Evolutionary conservation across 495 filamentous ascomycete genomes (phyloP).

Genomic region (Hypoxylon cercidicola): DNA sequence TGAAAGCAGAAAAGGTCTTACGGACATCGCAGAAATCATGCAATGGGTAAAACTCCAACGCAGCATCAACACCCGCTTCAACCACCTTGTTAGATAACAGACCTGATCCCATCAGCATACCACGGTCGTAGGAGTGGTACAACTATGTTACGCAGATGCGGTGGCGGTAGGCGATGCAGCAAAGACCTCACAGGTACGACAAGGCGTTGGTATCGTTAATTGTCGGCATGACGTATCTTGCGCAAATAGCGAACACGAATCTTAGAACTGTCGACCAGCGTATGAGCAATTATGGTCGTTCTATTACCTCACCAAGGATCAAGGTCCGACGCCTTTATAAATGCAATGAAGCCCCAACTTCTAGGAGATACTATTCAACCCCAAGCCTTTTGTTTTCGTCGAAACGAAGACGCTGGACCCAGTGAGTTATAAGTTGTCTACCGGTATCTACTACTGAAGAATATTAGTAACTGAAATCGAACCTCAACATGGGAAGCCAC

Average conservation of each 20-base stretch:
- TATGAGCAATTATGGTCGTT: neutral
- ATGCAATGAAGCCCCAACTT: neutral
- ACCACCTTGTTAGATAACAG: no score
- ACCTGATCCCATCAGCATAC: no score
- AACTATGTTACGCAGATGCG: no score
- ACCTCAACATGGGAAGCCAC: constrained; percentile 11
- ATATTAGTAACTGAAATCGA: neutral
- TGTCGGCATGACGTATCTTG: neutral
- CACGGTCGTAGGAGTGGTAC: no score
- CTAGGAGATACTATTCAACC: neutral
- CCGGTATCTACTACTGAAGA: neutral
- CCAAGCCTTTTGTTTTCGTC: neutral
- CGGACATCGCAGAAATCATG: no score
- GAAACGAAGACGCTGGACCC: neutral
- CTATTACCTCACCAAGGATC: neutral
- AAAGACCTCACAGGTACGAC: neutral
- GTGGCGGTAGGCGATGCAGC: no score
- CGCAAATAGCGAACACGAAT: neutral
- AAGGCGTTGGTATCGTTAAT: neutral
- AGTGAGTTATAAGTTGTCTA: neutral
- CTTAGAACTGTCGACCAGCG: neutral
- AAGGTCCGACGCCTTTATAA: neutral
- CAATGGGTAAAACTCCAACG: no score
- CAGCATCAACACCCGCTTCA: no score
- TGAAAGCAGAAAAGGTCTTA: no score